These are phyloP conservation scores for Kalmusia sp. DNA, from an alignment of 2,329 filamentous ascomycete genomes.

Conservation along the genomic window DNA sequence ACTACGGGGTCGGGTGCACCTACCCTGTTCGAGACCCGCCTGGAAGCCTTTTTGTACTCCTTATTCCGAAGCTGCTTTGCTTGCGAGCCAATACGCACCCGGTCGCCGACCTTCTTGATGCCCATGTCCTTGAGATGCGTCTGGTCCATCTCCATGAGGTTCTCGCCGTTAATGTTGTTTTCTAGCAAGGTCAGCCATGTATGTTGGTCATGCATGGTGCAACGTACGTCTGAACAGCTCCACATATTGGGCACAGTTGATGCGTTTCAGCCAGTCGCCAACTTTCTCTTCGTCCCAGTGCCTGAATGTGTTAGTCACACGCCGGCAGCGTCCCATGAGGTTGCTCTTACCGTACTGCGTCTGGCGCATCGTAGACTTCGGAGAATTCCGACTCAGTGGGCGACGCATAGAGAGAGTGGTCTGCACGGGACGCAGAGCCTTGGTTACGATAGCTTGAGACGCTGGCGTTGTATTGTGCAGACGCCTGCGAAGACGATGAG, in stretches of 20 bases:
- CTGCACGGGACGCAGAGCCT: constrained; percentile 37
- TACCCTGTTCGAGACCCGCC: constrained; percentile 78
- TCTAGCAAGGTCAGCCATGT: constrained; percentile 51
- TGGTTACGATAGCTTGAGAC: constrained; percentile 46
- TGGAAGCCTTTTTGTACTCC: constrained; percentile 60
- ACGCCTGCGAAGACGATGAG: constrained; percentile 36
- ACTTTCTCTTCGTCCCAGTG: constrained; percentile 91
- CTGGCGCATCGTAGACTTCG: constrained; percentile 74
- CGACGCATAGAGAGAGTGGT: constrained; percentile 71
- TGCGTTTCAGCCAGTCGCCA: constrained; percentile 85
- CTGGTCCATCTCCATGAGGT: constrained; percentile 95
- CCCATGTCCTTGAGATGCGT: constrained; percentile 96
- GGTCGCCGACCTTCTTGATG: constrained; percentile 96
- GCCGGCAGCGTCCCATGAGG: constrained; percentile 4
- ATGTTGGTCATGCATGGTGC: background rate
- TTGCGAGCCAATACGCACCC: constrained; percentile 75
- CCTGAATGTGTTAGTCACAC: constrained; percentile 44
- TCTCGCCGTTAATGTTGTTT: constrained; percentile 98
- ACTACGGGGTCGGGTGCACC: constrained; percentile 31
- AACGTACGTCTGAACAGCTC: constrained; percentile 75
- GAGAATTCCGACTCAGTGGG: constrained; percentile 94
- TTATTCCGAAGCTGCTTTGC: constrained; percentile 58
- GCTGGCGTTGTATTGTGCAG: constrained; percentile 44
- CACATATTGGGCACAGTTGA: constrained; percentile 95
- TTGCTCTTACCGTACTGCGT: constrained; percentile 57